Percentiles rank a stretch among this genome's conserved stretches.
These are phyloP conservation scores for Phytophthora brassicae DNA, from an alignment of 352 stramenopile species.

Conservation along the genomic window DNA sequence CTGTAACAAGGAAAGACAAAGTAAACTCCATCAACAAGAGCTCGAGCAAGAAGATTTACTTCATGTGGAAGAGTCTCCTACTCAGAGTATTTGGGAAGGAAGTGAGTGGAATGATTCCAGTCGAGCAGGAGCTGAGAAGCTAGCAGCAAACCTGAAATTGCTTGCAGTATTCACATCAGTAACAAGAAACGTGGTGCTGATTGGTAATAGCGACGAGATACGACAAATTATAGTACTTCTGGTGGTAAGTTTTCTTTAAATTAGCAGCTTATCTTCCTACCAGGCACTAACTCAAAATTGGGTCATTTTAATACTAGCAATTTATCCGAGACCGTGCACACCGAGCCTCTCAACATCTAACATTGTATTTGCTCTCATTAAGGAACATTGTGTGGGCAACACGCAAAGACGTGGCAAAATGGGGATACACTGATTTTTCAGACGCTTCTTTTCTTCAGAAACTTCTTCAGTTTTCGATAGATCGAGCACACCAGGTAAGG, in stretches of 20 bases:
- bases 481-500: slow-evolving; percentile 23
- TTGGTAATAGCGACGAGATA: slow-evolving; percentile 22
- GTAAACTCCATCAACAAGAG: not conserved
- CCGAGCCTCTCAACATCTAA: slow-evolving; percentile 4
- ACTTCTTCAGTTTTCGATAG: slow-evolving; percentile 14
- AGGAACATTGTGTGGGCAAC: slow-evolving; percentile 27
- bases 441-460: slow-evolving; percentile 23
- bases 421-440: slow-evolving; percentile 15
- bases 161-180: slow-evolving; percentile 21
- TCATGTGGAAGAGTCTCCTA: not conserved
- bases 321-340: slow-evolving; percentile 22
- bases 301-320: slow-evolving; percentile 1
- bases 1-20: slow-evolving; percentile 9
- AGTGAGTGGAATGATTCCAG: slow-evolving; percentile 18
- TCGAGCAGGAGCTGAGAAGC: slow-evolving; percentile 11
- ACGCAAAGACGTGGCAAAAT: slow-evolving; percentile 11
- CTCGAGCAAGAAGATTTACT: slow-evolving; percentile 6
- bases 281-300: not conserved
- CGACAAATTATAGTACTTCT: slow-evolving; percentile 16
- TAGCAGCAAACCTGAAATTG: slow-evolving; percentile 13
- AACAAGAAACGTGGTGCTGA: slow-evolving; percentile 19
- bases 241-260: slow-evolving; percentile 9
- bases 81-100: slow-evolving; percentile 5
- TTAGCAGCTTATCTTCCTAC: not conserved
- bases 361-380: slow-evolving; percentile 20